A percentile compares a stretch with the other conserved stretches of the same genome.
These are phyloP conservation scores for Vigna trinervia DNA, from an alignment of 306 rosid species.

Conservation along the genomic window DNA sequence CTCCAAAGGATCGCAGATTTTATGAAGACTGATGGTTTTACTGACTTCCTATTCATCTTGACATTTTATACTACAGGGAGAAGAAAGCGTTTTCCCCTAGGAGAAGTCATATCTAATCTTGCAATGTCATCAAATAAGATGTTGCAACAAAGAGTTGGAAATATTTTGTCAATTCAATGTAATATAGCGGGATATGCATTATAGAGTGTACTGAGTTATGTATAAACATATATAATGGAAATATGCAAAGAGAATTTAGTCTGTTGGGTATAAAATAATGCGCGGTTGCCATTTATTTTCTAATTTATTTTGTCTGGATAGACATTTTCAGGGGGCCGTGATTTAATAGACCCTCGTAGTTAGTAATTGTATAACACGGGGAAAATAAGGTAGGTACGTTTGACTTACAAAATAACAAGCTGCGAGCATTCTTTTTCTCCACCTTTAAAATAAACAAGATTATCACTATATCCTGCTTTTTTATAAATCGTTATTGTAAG, in stretches of 20 bases:
- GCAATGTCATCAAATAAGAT: constrained; percentile 44
- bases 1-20: constrained; percentile 62
- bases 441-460: background rate
- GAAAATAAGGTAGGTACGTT: background rate
- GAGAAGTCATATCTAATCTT: constrained; percentile 46
- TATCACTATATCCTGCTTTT: background rate
- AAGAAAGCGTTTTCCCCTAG: constrained; percentile 46
- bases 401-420: background rate
- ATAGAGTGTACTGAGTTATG: constrained; percentile 45
- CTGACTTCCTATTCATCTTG: constrained; percentile 42
- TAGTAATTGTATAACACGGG: background rate
- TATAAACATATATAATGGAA: constrained; percentile 40
- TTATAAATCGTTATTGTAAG: background rate
- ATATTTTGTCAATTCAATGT: constrained; percentile 40
- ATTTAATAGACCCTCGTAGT: background rate
- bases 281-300: background rate
- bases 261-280: background rate
- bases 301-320: background rate
- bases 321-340: background rate
- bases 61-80: constrained; percentile 43
- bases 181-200: constrained; percentile 41
- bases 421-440: background rate
- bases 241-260: constrained; percentile 15
- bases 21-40: constrained; percentile 51
- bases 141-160: constrained; percentile 39